These are phyloP conservation scores for Paramecium biaurelia DNA, from an alignment of 73 alveolate genomes.

Conservation along the genomic window DNA sequence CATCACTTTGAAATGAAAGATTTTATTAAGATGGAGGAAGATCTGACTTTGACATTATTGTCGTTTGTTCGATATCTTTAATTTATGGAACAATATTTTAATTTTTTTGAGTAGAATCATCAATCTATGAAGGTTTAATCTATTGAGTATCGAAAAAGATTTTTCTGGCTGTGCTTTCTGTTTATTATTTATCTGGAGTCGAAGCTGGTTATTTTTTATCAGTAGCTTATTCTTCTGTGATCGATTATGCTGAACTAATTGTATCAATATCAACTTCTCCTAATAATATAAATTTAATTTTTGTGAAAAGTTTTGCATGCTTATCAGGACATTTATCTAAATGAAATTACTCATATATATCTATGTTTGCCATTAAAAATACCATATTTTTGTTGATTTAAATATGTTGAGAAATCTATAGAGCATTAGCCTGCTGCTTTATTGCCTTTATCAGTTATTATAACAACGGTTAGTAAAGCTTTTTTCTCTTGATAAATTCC, in stretches of 20 bases:
- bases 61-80: not conserved
- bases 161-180: not conserved
- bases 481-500: not conserved
- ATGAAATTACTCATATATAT: not conserved
- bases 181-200: not conserved
- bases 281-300: not conserved
- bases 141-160: not conserved
- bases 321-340: constrained; percentile 41
- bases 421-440: not conserved
- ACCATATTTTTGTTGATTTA: not conserved
- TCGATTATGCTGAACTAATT: not conserved
- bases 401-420: not conserved
- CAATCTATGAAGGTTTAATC: not conserved
- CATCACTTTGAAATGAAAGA: not conserved
- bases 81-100: not conserved
- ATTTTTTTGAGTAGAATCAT: not conserved
- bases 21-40: not conserved
- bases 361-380: not conserved
- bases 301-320: not conserved
- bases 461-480: not conserved
- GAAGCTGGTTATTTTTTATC: not conserved
- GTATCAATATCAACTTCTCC: not conserved
- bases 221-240: not conserved
- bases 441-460: constrained; percentile 10
- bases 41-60: not conserved